Base-by-base conservation (phyloP, 305 asterid genomes). In the Monarda citriodora region DNA sequence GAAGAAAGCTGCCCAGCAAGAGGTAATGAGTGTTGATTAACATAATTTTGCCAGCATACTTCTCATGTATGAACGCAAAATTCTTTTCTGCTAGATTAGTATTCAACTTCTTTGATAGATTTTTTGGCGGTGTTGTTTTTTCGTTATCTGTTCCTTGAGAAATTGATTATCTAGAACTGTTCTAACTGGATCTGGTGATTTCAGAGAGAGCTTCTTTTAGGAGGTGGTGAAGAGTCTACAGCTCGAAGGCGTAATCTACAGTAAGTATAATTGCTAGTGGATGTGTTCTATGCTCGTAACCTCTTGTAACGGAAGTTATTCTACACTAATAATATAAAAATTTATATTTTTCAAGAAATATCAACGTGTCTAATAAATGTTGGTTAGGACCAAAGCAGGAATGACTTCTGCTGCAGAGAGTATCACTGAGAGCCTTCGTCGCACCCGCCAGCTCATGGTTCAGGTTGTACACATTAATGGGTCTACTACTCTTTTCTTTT, bases 381-480 rank as follows among this genome's bases (percentile, higher is more conserved):
- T 65, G 65, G 47, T 48, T 74, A 94, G 99, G 88, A 94, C 99
- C 48, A 88, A 77, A 79, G 93, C 96, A 62, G 96, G 97, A 66
- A 84, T 94, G 97, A 94, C 97, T 70, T 82, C 97, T 78, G 96
- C 99, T 49, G 91, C 99, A 68, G 99, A 90, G 86, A 81, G 86
- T 72, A 84, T 94, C 72, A 94, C 99, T 23, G 97, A 90, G 72
- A 88, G 97, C 79, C 96, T 88, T 58, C 79, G 97, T 5, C 96
- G 93, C 55, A 84, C 93, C 69, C 95, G 96, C 31, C 97, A 94
- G 74, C 82, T 94, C 75, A 90, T 94, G 99, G 96, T 88, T 81
- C 97, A 94, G 96, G 99, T 72, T 40, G 56, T 55, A 32, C 59
- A 49, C 38, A 45, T 47, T 15, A 41, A 17, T 17, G 18, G 38